Evolutionary conservation across 2,329 filamentous ascomycete species (phyloP).

Genomic region (Hypomyces perniciosus): DNA sequence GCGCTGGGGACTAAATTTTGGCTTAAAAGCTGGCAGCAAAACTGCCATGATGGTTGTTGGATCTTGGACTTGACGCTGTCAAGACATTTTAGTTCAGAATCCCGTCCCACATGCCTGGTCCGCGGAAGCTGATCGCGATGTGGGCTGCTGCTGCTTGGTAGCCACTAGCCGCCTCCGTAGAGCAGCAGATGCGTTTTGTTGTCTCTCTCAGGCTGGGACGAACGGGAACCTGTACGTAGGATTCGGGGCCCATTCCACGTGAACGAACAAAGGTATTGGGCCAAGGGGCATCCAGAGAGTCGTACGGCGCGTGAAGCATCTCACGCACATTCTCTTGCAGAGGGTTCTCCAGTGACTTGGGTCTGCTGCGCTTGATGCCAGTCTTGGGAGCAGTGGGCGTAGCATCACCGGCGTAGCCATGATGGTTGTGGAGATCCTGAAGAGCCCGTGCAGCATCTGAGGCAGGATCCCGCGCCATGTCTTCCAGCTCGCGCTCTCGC

Average conservation of each 20-base stretch:
- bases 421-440: slow-evolving; percentile 55
- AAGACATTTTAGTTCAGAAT: slow-evolving; percentile 46
- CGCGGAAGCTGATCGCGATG: slow-evolving; percentile 44
- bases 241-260: slow-evolving; percentile 19
- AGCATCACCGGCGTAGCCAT: slow-evolving; percentile 30
- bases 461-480: slow-evolving; percentile 35
- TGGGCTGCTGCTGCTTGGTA: slow-evolving; percentile 44
- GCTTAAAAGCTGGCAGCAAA: background rate
- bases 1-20: slow-evolving; percentile 4
- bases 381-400: slow-evolving; percentile 27
- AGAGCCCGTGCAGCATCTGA: slow-evolving; percentile 52
- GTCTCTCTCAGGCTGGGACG: slow-evolving; percentile 41
- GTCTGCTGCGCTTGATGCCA: slow-evolving; percentile 54
- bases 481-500: slow-evolving; percentile 42
- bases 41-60: background rate
- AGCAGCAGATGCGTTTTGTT: slow-evolving; percentile 62
- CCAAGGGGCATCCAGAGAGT: slow-evolving; percentile 25
- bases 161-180: slow-evolving; percentile 48
- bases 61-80: slow-evolving; percentile 3
- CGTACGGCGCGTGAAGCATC: slow-evolving; percentile 41
- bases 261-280: slow-evolving; percentile 34
- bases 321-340: slow-evolving; percentile 64
- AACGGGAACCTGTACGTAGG: slow-evolving; percentile 31
- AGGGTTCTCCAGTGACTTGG: slow-evolving; percentile 51
- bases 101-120: slow-evolving; percentile 61